These are phyloP conservation scores for Leccinum huronense DNA, from an alignment of 1,284 basidiomycete species.

Conservation along the genomic window DNA sequence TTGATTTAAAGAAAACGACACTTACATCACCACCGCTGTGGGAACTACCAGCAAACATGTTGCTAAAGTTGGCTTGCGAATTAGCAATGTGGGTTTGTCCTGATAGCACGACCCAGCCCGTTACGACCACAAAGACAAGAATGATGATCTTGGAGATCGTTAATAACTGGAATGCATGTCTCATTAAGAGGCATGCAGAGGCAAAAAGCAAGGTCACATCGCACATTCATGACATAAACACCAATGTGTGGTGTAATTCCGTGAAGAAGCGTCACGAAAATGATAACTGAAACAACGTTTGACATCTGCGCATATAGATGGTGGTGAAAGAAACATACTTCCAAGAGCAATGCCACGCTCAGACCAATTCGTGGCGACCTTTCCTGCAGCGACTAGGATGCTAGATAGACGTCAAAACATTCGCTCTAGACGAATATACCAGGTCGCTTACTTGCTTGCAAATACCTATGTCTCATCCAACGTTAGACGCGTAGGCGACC, in stretches of 20 bases:
- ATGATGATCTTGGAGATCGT: slow-evolving; percentile 31
- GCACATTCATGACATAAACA: slow-evolving; percentile 50
- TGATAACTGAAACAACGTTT: slow-evolving; percentile 36
- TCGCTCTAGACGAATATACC: neutral
- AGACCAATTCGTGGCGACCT: slow-evolving; percentile 45
- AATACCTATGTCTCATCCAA: slow-evolving; percentile 24
- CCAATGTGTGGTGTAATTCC: slow-evolving; percentile 46
- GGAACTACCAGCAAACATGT: slow-evolving; percentile 51
- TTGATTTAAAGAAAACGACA: neutral
- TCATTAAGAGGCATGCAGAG: neutral
- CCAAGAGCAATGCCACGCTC: slow-evolving; percentile 57
- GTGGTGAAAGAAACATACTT: slow-evolving; percentile 34
- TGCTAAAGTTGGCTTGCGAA: slow-evolving; percentile 45
- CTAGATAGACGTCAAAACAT: slow-evolving; percentile 28
- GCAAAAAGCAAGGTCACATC: neutral
- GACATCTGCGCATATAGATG: neutral
- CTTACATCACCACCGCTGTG: slow-evolving; percentile 44
- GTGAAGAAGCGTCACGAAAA: slow-evolving; percentile 47
- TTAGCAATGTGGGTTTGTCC: slow-evolving; percentile 46
- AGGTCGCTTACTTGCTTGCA: slow-evolving; percentile 37
- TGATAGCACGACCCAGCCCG: slow-evolving; percentile 51
- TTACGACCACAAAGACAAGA: slow-evolving; percentile 29
- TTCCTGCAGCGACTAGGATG: slow-evolving; percentile 48
- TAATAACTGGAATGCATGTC: slow-evolving; percentile 10
- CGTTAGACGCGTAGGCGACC: neutral